Conservation (phyloP, 176 grass and related monocot genomes). For the Aegilops umbellulata region DNA sequence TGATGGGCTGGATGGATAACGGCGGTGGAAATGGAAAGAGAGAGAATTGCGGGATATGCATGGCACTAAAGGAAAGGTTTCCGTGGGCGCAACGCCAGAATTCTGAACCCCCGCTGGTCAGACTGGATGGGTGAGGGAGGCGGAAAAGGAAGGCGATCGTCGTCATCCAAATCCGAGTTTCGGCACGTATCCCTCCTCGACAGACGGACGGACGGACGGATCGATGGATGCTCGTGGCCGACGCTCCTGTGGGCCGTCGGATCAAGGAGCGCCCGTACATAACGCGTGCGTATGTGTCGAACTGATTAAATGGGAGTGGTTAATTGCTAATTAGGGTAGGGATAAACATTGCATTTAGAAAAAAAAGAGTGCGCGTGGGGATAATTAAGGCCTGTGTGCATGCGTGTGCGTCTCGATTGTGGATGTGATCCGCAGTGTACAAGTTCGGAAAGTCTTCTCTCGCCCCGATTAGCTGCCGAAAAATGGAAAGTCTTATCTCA, state of each 20-base stretch:
- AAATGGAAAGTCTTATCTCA: not conserved
- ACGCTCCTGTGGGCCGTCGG: not conserved
- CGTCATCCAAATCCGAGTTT: not conserved
- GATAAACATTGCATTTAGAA: not conserved
- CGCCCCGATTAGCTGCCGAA: not conserved
- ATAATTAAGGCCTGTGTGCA: not conserved
- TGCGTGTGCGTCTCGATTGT: not conserved
- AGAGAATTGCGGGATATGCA: not conserved
- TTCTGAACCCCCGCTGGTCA: not conserved
- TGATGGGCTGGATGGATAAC: slow-evolving; percentile 8
- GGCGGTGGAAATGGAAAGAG: not conserved
- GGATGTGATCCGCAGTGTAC: not conserved
- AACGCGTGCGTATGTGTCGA: too few species aligned
- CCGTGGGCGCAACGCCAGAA: not conserved
- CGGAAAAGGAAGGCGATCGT: not conserved
- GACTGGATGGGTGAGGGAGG: not conserved
- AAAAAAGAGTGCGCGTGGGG: too few species aligned
- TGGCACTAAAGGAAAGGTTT: not conserved
- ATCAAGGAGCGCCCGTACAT: too few species aligned
- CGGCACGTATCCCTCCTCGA: not conserved
- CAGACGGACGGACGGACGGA: not conserved
- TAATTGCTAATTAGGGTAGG: not conserved
- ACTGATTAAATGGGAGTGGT: not conserved
- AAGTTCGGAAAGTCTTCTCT: not conserved
- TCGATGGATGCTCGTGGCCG: not conserved